Base-by-base conservation (phyloP, 176 grass and related monocot species). In the Triticum monococcum region DNA sequence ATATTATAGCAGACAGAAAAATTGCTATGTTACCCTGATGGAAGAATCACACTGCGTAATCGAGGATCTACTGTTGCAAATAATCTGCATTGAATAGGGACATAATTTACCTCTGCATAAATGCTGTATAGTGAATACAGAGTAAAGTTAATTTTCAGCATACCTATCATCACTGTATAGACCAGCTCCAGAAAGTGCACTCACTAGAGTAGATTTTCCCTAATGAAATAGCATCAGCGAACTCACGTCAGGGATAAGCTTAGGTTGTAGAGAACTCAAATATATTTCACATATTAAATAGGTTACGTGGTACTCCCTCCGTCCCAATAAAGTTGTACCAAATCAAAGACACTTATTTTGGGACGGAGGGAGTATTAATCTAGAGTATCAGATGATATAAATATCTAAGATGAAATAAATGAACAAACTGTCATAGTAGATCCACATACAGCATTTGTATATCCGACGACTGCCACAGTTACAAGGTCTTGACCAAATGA, bases 41-140 rank as follows among this genome's bases (percentile, higher is more conserved):
- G 96, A 89, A 98, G 93, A 84, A 98, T 91, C 57, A 98, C 91
- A 89, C 90, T 98, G 87, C 91, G 86, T 87, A 98, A 80, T 46
- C 96, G 86, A 50, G 96, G 93, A 95, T 98, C 96, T 62, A 95
- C 96, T 86, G 96, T 98, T 31, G 96, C 96, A 92, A 98, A 98
- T 64, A 98, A 83, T 77, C 96, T 98, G 84, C 37, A 84, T 36
- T 43, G 38, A 89, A 84, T 67, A 86, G 64, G 50, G 80, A 36
- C 26, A 88, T 68, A 35, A 93, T 75, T 81, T 80, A 24, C 66
- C 40, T 54, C 62, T 20, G 48, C 9, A 61, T 33, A 48, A 59
- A 40, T 72, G n/a, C 68, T 77, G 60, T 25, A 79, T 22, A 57
- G 24, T 46, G 56, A 84, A 14, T 77, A 77, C 46, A 81, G 0